Base-by-base conservation (phyloP, 2,329 filamentous ascomycete genomes). In the Annulohypoxylon truncatum region DNA sequence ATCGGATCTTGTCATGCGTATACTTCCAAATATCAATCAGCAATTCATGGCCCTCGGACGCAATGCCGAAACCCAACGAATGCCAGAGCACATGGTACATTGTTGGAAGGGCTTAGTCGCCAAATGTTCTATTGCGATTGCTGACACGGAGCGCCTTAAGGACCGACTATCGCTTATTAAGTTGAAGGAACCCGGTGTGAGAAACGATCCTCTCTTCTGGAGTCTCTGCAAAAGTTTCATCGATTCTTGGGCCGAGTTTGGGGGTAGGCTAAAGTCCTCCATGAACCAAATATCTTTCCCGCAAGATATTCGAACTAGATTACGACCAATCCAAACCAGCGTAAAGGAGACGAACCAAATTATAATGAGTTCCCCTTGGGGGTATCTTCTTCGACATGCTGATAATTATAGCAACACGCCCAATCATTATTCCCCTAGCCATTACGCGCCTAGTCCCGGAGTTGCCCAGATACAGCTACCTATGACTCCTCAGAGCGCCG, bases 401-500 rank as follows among this genome's bases (percentile, higher is more conserved):
- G 74, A 71, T n/a, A 70, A 74, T 47, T 67, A 70, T 26, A 68
- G 59, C 12, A 74, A 76, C 20, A 42, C 53, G 1, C 20, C 66
- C 9, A 71, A 54, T 52, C 71, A 74, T 38, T 74, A 73, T 53
- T 74, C 74, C 63, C 79, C 71, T 24, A 74, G 76, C 57, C 75
- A 82, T 68, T 76, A 76, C 58, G 62, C 76, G 15, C 72, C 73
- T 20, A 77, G 73, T 48, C 77, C 78, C 9, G 75, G 75, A 28
- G 69, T 73, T 40, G 67, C 75, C 8, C 76, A 73, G 53, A 67
- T 76, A 35, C 79, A 80, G 55, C 72, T 94, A 35, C 94, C 94
- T 7, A 93, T 96, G 74, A 97, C 94, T 1, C 94, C 95, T 6
- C 86, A 97, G 67, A 96, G 92, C 72, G 94, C 94, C 13, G 94